These are phyloP conservation scores for Hymenoscyphus fraxineus DNA, from an alignment of 2,329 filamentous ascomycete genomes.

Conservation along the genomic window DNA sequence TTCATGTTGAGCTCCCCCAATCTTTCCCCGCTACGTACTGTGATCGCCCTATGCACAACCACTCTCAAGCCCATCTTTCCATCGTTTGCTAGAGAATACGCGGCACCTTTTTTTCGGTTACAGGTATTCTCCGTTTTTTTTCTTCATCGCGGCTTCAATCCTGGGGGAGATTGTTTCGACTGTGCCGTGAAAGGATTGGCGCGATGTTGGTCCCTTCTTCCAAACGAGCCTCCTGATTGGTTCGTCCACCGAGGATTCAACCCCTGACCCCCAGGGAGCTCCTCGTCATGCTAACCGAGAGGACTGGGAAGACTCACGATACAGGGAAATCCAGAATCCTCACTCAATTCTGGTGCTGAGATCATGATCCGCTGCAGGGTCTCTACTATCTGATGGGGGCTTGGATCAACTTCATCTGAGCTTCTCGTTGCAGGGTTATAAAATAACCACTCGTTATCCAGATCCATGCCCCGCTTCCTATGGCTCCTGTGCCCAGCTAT, in stretches of 20 bases:
- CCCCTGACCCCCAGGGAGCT: not conserved
- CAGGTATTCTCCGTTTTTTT: not conserved
- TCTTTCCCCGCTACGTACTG: not conserved
- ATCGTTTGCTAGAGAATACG: not conserved
- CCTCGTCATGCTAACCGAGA: not conserved
- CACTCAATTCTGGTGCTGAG: not conserved
- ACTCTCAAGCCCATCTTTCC: not conserved
- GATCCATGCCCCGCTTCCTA: conserved; percentile 1
- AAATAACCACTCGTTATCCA: conserved; percentile 1
- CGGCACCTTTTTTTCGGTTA: not conserved
- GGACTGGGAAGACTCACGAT: not conserved
- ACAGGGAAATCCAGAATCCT: not conserved
- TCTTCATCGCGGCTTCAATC: not conserved
- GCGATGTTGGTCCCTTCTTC: not conserved
- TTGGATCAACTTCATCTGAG: not conserved
- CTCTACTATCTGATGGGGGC: not conserved
- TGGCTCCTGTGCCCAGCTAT: not conserved
- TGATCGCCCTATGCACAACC: not conserved
- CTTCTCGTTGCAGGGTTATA: not conserved
- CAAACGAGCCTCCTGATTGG: not conserved
- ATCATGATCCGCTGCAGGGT: conserved; percentile 1
- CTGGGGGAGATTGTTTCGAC: not conserved
- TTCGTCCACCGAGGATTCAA: not conserved
- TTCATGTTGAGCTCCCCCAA: not conserved
- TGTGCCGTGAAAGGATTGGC: conserved; percentile 1